Evolutionary conservation across 805 yeast species (phyloP), one percentile per base, ranked within the genome.

Genomic region (Limtongia smithiae): DNA sequence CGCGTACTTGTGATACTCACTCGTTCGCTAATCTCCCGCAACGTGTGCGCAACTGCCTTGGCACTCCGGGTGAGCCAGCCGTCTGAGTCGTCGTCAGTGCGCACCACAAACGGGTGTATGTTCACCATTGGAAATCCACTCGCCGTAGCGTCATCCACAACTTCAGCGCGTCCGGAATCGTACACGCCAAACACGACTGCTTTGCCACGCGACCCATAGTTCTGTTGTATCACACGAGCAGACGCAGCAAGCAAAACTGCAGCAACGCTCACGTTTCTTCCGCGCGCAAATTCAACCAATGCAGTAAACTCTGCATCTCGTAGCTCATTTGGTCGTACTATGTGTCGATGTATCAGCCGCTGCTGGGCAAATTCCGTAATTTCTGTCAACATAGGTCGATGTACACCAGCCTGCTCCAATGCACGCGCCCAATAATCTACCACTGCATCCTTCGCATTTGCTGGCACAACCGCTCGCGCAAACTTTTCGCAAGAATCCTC

Each of bases 161-260:
- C 46, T 7, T 37, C 37, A 5, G 59, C 54, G 15, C 62, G 44
- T 7, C 62, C 62, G 15, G 62, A 59, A 24, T 50, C 42, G 42
- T 59, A 59, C 7, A 59, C 28, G 2, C 62, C 62, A 42, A 54
- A 41, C 12, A 47, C 47, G 9, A 47, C 44, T 11, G 17, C 11
- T 2, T 47, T 36, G 12, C 37, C 11, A 9, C 14, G 12, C 9
- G 28, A 25, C 9, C 9, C 6, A 9, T 25, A 25, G n/a, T n/a
- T n/a, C n/a, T n/a, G n/a, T n/a, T n/a, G n/a, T n/a, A n/a, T n/a
- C 6, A 25, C 28, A 25, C 6, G 6, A 9, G 9, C 45, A 22
- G 38, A 50, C 14, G 50, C 57, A 4, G 60, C 48, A 24, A 57
- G 39, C 28, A 25, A 9, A 6, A 25, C 28, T 25, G 28, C 6